phyloP scores from a whole-genome alignment of 2,329 filamentous ascomycete species.

The Trichoderma brevicompactum region DNA sequence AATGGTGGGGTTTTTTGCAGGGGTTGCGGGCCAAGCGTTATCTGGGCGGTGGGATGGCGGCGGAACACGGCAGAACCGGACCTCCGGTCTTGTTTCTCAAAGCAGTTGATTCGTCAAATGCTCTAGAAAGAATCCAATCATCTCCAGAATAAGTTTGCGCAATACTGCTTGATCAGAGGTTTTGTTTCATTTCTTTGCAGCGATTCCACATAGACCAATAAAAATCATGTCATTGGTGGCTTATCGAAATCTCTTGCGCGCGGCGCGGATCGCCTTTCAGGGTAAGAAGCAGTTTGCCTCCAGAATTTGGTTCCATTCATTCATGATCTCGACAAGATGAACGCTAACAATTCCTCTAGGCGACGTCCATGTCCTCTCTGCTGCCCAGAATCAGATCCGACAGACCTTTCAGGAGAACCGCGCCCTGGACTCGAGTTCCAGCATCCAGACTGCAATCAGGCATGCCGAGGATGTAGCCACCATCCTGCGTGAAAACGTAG shows the following conservation, averaged over 20 bases:
- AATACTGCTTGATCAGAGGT: no score
- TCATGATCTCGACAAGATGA: background rate
- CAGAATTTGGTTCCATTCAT: background rate
- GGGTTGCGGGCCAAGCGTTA: background rate
- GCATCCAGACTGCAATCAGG: constrained; percentile 67
- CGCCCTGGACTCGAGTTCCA: constrained; percentile 58
- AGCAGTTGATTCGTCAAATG: no score
- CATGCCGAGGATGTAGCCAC: constrained; percentile 83
- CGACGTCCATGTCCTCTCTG: constrained; percentile 69
- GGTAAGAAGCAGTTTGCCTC: constrained; percentile 54
- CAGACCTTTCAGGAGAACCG: constrained; percentile 72
- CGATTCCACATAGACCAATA: background rate
- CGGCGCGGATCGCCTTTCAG: constrained; percentile 80
- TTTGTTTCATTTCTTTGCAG: no score
- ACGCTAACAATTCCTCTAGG: constrained; percentile 53
- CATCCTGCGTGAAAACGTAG: constrained; percentile 81
- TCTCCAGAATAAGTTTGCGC: no score
- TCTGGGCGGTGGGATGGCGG: background rate
- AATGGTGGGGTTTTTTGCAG: constrained; percentile 27
- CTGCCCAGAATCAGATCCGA: constrained; percentile 74
- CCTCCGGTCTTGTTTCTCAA: constrained; percentile 29
- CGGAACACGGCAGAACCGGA: constrained; percentile 36
- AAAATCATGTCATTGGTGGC: constrained; percentile 68
- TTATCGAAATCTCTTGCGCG: constrained; percentile 81
- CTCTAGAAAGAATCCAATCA: no score